Evolutionary conservation across 257 asterid species (phyloP).

Genomic region (Gentiana dahurica): DNA sequence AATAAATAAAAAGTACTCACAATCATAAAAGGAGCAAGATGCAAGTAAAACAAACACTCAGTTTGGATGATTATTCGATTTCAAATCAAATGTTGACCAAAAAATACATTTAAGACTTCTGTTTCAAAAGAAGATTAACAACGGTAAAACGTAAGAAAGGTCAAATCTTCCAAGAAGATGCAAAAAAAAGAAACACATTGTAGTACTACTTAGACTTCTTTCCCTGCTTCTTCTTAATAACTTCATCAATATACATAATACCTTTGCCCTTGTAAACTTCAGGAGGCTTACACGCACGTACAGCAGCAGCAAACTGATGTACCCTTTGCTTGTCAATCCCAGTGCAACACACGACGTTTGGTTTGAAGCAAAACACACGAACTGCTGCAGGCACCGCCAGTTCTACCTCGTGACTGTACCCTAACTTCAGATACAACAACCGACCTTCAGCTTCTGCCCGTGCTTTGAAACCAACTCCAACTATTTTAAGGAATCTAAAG

Average conservation of each 20-base stretch:
- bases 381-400: conserved; percentile 54
- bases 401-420: conserved; percentile 71
- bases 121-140: no score
- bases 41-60: no score
- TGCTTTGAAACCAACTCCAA: conserved; percentile 80
- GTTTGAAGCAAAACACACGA: conserved; percentile 56
- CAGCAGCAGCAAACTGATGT: conserved; percentile 57
- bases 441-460: conserved; percentile 79
- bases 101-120: no score
- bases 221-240: conserved; percentile 60
- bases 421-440: conserved; percentile 51
- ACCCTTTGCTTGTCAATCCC: conserved; percentile 65
- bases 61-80: no score
- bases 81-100: no score
- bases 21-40: no score
- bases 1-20: no score
- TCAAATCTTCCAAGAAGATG: no score
- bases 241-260: conserved; percentile 63
- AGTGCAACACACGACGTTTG: conserved; percentile 50
- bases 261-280: conserved; percentile 68
- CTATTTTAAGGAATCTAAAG: conserved; percentile 34
- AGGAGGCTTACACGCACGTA: conserved; percentile 60
- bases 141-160: no score
- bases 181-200: no score
- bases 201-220: conserved; percentile 41